A percentile compares a stretch with the other conserved stretches of the same genome.
Conservation (phyloP, 2,329 filamentous ascomycete species). For the Venturiaceae sp. region DNA sequence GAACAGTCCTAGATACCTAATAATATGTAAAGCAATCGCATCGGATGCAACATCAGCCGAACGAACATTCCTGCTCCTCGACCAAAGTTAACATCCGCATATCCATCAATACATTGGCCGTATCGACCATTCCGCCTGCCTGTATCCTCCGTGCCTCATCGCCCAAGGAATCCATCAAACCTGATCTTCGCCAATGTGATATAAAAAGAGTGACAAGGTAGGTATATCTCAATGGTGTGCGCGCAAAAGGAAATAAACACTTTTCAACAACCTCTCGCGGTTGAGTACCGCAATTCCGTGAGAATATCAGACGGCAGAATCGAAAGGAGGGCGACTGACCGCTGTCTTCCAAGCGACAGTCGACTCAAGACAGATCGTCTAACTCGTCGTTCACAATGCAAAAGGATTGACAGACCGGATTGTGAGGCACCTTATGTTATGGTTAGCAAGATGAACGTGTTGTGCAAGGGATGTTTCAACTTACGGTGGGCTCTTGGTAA, state of each 20-base stretch:
- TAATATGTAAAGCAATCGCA: not conserved
- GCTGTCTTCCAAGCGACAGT: not conserved
- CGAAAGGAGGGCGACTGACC: not conserved
- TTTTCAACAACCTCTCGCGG: not conserved
- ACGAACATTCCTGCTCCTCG: not conserved
- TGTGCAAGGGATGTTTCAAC: slow-evolving; percentile 33
- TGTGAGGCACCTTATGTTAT: slow-evolving; percentile 57
- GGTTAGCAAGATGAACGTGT: slow-evolving; percentile 26
- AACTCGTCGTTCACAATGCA: slow-evolving; percentile 34
- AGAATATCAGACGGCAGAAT: not conserved
- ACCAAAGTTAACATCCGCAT: not conserved
- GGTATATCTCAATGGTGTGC: slow-evolving; percentile 1
- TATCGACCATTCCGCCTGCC: not conserved
- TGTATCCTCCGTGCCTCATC: not conserved
- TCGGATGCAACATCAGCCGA: not conserved
- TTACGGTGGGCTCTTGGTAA: slow-evolving; percentile 98
- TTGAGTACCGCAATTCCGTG: not conserved
- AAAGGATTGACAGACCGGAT: slow-evolving; percentile 76
- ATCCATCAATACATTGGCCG: not conserved
- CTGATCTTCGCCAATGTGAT: not conserved
- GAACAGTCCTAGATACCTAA: not conserved
- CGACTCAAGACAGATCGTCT: not conserved
- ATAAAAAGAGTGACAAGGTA: not conserved
- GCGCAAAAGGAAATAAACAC: not conserved
- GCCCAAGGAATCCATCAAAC: not conserved